Conservation (phyloP, 2,329 filamentous ascomycete species). For the Colletotrichum chrysophilum region DNA sequence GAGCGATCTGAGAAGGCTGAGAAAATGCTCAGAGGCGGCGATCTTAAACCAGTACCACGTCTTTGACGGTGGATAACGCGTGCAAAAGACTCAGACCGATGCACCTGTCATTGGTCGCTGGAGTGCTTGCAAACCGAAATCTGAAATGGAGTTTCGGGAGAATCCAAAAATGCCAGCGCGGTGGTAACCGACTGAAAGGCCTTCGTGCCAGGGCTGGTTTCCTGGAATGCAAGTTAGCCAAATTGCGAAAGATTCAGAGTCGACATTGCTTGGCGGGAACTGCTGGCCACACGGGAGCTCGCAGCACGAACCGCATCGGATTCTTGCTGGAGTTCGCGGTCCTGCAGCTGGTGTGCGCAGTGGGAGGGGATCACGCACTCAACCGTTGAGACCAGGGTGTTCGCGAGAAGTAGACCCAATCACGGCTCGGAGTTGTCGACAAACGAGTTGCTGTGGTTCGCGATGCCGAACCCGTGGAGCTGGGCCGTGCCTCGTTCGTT, state of each 20-base stretch:
- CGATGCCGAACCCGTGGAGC: conserved; percentile 6
- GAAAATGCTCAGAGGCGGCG: neutral
- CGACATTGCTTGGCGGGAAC: conserved; percentile 6
- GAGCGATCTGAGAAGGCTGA: neutral
- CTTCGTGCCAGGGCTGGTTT: conserved; percentile 4
- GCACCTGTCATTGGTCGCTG: conserved; percentile 15
- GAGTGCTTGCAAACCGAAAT: conserved; percentile 20
- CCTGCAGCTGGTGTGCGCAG: neutral
- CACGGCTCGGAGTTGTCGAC: conserved; percentile 1
- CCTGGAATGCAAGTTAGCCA: conserved; percentile 20
- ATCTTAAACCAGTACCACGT: conserved; percentile 19
- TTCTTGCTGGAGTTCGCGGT: conserved; percentile 19
- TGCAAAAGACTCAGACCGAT: conserved; percentile 6
- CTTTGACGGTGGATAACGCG: conserved; percentile 6
- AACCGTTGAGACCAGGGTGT: conserved; percentile 12
- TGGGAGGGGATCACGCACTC: conserved; percentile 23
- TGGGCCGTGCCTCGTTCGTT: conserved; percentile 20
- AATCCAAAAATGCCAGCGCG: conserved; percentile 16
- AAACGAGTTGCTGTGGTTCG: conserved; percentile 20
- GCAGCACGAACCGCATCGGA: conserved; percentile 15
- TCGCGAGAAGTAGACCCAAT: conserved; percentile 11
- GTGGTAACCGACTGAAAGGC: conserved; percentile 16
- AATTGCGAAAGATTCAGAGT: neutral
- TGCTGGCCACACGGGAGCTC: conserved; percentile 7
- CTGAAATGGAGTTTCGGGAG: conserved; percentile 21